Conservation (phyloP, 179 eudicot genomes). For the Carnegiea gigantea region DNA sequence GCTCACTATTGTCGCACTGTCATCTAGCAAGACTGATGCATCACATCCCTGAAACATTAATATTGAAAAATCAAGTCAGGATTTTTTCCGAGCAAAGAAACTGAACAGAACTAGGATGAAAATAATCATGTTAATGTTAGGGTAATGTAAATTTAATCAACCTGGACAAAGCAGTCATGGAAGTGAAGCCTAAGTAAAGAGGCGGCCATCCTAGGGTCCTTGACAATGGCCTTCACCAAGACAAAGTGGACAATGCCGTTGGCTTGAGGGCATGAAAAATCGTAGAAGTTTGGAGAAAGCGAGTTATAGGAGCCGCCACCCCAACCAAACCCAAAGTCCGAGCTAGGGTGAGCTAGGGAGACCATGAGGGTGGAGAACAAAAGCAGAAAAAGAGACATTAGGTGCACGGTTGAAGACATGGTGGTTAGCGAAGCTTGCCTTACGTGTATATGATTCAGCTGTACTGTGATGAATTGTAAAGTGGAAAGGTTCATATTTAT, state of each 20-base stretch:
- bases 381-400: constrained; percentile 24
- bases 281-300: constrained; percentile 57
- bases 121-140: background rate
- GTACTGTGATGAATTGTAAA: constrained; percentile 19
- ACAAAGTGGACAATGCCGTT: constrained; percentile 75
- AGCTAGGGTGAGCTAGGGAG: constrained; percentile 49
- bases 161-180: constrained; percentile 97
- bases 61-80: background rate
- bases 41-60: constrained; percentile 70
- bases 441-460: background rate
- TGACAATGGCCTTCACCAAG: constrained; percentile 53
- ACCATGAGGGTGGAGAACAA: constrained; percentile 27
- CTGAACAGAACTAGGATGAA: background rate
- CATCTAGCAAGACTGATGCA: constrained; percentile 76
- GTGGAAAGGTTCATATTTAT: constrained; percentile 23
- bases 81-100: background rate
- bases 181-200: constrained; percentile 91
- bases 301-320: constrained; percentile 31
- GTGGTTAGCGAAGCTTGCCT: background rate
- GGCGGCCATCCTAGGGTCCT: constrained; percentile 84
- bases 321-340: constrained; percentile 34
- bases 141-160: constrained; percentile 16
- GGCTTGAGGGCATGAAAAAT: constrained; percentile 76
- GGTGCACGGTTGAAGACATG: constrained; percentile 16
- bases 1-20: constrained; percentile 46